These are phyloP conservation scores for Hypoxylon crocopeplum DNA, from an alignment of 495 filamentous ascomycete species.

Conservation along the genomic window DNA sequence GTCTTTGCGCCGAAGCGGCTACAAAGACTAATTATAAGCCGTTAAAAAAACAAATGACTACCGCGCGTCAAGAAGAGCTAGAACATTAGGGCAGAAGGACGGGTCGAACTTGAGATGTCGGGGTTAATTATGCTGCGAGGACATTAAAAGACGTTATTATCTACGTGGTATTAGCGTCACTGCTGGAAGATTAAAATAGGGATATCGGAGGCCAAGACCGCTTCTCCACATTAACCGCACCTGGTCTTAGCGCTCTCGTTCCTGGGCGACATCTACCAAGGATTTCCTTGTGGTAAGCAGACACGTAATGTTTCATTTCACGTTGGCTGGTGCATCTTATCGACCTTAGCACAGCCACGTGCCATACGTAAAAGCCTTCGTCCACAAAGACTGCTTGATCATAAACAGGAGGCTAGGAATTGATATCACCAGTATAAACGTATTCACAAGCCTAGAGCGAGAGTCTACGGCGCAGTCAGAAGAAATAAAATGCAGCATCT, in stretches of 20 bases:
- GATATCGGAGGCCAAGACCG: constrained; percentile 32
- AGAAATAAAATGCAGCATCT: neutral
- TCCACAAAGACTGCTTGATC: too few species aligned
- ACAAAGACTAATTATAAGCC: neutral
- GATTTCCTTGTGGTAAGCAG: too few species aligned
- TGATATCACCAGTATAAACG: too few species aligned
- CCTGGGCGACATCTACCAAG: too few species aligned
- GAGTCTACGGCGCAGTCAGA: too few species aligned
- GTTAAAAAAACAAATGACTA: constrained; percentile 4
- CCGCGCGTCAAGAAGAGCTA: constrained; percentile 16
- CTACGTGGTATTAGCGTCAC: constrained; percentile 24
- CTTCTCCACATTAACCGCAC: constrained; percentile 9
- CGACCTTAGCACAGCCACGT: neutral
- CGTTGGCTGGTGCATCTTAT: too few species aligned
- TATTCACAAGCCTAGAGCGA: too few species aligned
- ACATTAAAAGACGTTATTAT: neutral
- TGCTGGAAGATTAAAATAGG: constrained; percentile 16
- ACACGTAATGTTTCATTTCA: too few species aligned
- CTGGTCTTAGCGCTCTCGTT: constrained; percentile 6
- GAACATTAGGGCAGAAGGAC: neutral
- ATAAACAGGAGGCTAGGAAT: too few species aligned
- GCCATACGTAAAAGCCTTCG: too few species aligned
- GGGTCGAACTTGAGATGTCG: neutral
- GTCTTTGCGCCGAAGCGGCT: constrained; percentile 19
- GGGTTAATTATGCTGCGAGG: neutral